Percentiles rank a stretch among this genome's conserved stretches.
Conservation (phyloP, 1,139 yeast species). For the Kodamaea arcana region DNA sequence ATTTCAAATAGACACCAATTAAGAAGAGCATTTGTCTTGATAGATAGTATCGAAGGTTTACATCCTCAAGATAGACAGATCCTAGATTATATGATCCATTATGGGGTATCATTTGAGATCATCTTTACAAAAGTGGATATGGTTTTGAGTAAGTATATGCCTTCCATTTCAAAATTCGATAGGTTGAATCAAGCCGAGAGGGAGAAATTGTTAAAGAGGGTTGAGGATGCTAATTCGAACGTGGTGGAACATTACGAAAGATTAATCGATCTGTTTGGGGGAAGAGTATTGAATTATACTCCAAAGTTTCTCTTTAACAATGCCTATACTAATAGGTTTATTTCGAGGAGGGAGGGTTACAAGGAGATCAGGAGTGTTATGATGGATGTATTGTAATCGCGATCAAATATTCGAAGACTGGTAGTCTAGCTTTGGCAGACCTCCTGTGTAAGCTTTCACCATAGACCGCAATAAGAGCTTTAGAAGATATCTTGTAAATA, state of each 20-base stretch:
- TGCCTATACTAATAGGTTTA: constrained; percentile 20
- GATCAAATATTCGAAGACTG: too few relatives aligned
- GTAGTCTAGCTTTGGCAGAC: too few relatives aligned
- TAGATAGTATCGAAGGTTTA: constrained; percentile 59
- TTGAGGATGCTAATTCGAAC: constrained; percentile 19
- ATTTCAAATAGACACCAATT: constrained; percentile 50
- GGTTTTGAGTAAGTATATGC: constrained; percentile 26
- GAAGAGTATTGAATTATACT: constrained; percentile 21
- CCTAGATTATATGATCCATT: constrained; percentile 43
- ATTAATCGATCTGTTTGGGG: constrained; percentile 20
- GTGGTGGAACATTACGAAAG: constrained; percentile 21
- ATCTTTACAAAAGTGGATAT: constrained; percentile 75
- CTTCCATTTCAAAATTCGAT: constrained; percentile 1
- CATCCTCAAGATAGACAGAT: constrained; percentile 53
- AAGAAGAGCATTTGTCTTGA: constrained; percentile 54
- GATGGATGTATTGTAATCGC: too few relatives aligned
- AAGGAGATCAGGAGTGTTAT: constrained; percentile 30
- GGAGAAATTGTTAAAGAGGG: constrained; percentile 1
- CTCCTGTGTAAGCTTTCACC: too few relatives aligned
- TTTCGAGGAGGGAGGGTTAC: constrained; percentile 28
- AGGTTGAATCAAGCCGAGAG: constrained; percentile 5
- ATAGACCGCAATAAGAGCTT: too few relatives aligned
- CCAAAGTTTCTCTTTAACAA: constrained; percentile 37
- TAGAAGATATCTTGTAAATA: too few relatives aligned
- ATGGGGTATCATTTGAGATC: constrained; percentile 68